phyloP scores from a whole-genome alignment of 2,329 filamentous ascomycete genomes.

The Trichoderma arundinaceum region DNA sequence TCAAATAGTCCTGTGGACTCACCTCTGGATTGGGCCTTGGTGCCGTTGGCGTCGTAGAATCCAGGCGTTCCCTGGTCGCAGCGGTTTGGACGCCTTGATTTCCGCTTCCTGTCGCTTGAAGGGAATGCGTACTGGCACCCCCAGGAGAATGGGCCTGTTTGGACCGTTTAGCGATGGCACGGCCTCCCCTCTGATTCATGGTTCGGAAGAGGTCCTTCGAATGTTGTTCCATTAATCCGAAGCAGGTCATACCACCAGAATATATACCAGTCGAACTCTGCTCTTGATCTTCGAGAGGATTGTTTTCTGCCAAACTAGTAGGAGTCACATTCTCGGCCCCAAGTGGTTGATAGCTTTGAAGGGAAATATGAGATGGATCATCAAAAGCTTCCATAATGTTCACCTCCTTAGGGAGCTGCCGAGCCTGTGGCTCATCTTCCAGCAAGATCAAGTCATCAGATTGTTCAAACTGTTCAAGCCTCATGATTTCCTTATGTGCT shows the following conservation, averaged over 20 bases:
- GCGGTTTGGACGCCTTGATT: neutral
- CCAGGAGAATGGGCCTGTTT: neutral
- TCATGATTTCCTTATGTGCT: neutral
- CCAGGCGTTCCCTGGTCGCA: no score
- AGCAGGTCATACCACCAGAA: slow-evolving; percentile 13
- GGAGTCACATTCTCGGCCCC: neutral
- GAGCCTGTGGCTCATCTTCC: neutral
- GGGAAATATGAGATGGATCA: neutral
- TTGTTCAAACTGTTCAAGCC: slow-evolving; percentile 8
- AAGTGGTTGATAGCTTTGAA: neutral
- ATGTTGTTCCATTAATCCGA: slow-evolving; percentile 21
- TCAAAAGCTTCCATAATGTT: neutral
- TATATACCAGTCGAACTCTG: neutral
- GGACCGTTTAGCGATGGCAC: neutral
- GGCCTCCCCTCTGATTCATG: slow-evolving; percentile 37
- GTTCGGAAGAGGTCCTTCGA: slow-evolving; percentile 33
- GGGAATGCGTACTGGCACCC: neutral
- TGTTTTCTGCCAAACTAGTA: neutral
- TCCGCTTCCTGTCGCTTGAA: neutral
- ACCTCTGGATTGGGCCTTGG: neutral
- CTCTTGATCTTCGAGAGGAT: slow-evolving; percentile 14
- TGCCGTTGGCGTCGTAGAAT: neutral
- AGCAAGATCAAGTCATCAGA: slow-evolving; percentile 29
- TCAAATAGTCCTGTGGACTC: neutral
- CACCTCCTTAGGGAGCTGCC: neutral